These are phyloP conservation scores for Fistulinella prunicolor DNA, from an alignment of 768 basidiomycete species.

Conservation along the genomic window DNA sequence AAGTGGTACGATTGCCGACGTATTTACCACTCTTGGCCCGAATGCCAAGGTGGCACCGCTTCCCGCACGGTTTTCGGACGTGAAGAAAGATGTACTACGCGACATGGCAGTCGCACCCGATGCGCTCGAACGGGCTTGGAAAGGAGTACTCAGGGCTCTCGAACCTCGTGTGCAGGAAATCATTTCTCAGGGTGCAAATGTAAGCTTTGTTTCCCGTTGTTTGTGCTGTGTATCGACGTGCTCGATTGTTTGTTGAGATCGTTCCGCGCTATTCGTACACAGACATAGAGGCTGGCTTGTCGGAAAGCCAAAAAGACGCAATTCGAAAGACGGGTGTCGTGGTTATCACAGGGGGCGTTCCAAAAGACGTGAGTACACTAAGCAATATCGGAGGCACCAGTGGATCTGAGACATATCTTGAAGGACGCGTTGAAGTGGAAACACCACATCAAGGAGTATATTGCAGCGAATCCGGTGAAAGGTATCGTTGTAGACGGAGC, in stretches of 20 bases:
- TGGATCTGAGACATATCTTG: background rate
- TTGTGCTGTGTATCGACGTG: background rate
- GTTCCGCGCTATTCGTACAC: constrained; percentile 49
- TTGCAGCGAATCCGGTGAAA: constrained; percentile 50
- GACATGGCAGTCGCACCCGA: constrained; percentile 27
- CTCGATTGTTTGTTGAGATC: constrained; percentile 32
- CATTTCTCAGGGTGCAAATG: constrained; percentile 43
- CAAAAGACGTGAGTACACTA: constrained; percentile 41
- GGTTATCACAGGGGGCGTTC: constrained; percentile 56
- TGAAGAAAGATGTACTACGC: constrained; percentile 56
- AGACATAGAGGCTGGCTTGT: constrained; percentile 46
- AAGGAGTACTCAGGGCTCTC: constrained; percentile 49
- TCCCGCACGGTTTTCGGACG: constrained; percentile 52
- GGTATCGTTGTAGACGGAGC: constrained; percentile 32
- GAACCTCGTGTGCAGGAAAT: constrained; percentile 48
- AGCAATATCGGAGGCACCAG: too few relatives aligned
- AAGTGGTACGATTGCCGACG: constrained; percentile 43
- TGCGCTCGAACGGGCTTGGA: constrained; percentile 49
- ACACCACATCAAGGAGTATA: constrained; percentile 49
- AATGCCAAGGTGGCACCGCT: constrained; percentile 39
- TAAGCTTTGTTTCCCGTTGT: constrained; percentile 23
- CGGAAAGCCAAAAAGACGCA: constrained; percentile 39
- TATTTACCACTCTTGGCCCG: constrained; percentile 45
- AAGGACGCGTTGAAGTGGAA: constrained; percentile 66
- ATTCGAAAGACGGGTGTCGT: constrained; percentile 55